phyloP scores from a whole-genome alignment of 2,329 filamentous ascomycete genomes.

The Coniochaeta prunicola region DNA sequence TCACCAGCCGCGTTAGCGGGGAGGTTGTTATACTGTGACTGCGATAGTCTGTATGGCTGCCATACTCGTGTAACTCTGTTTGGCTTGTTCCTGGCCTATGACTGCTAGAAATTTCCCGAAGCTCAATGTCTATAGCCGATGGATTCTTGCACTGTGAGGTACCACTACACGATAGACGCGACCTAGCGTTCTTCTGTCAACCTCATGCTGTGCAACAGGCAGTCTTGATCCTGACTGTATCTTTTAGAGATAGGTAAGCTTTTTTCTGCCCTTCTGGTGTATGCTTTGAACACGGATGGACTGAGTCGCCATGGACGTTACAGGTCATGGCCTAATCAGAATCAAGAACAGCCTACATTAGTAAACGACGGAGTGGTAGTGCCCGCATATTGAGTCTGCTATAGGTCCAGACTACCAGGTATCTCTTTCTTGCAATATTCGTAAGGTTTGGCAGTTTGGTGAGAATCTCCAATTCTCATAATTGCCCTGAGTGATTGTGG shows the following conservation, averaged over 20 bases:
- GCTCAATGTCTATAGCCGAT: slow-evolving; percentile 27
- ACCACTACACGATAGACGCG: slow-evolving; percentile 12
- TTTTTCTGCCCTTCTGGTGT: background rate
- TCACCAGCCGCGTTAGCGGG: background rate
- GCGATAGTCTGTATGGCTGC: slow-evolving; percentile 19
- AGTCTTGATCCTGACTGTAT: background rate
- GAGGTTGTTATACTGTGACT: slow-evolving; percentile 1
- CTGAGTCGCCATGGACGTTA: background rate
- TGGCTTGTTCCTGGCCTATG: slow-evolving; percentile 20
- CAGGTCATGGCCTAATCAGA: no score
- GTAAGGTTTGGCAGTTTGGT: background rate
- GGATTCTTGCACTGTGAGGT: slow-evolving; percentile 13
- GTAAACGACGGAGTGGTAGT: no score
- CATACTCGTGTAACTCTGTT: slow-evolving; percentile 19
- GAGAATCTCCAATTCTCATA: background rate
- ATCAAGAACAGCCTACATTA: no score
- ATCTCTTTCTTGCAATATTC: background rate
- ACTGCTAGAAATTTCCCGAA: slow-evolving; percentile 21
- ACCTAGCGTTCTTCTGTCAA: slow-evolving; percentile 20
- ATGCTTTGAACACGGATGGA: background rate
- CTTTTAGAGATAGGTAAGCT: background rate
- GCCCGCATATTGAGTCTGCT: no score
- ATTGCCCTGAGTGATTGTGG: background rate
- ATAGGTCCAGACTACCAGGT: no score
- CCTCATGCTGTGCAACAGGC: slow-evolving; percentile 18